phyloP scores from a whole-genome alignment of 306 rosid species.

The Erythrophleum fordii region DNA sequence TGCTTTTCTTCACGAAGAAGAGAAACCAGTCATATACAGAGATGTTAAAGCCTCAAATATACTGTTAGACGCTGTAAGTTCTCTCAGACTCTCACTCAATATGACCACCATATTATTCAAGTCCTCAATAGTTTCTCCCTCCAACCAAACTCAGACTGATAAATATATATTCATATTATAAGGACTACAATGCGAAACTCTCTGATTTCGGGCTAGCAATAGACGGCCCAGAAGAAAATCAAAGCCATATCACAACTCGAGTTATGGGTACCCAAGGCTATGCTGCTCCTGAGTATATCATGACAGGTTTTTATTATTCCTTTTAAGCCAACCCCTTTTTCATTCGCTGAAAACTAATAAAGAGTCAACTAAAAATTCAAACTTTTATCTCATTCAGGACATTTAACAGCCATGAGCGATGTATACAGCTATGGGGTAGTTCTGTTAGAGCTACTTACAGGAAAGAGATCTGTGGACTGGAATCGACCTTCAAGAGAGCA shows the following conservation, averaged over 20 bases:
- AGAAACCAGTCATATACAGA: conserved; percentile 64
- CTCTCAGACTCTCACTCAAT: background rate
- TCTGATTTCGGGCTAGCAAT: conserved; percentile 76
- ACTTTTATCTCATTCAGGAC: conserved; percentile 39
- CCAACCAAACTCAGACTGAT: background rate
- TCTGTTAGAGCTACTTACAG: conserved; percentile 65
- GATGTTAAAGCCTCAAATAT: conserved; percentile 77
- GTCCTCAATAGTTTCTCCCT: background rate
- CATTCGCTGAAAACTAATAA: background rate
- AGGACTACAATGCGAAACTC: conserved; percentile 66
- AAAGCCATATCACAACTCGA: conserved; percentile 52
- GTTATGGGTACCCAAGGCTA: conserved; percentile 76
- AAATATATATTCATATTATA: background rate
- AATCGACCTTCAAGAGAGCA: conserved; percentile 54
- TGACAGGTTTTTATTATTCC: conserved; percentile 51
- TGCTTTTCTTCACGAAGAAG: conserved; percentile 64
- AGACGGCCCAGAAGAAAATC: conserved; percentile 59
- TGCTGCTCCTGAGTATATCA: conserved; percentile 73
- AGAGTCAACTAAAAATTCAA: background rate
- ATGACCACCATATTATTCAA: background rate
- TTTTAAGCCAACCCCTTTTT: background rate
- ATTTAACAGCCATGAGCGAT: conserved; percentile 62
- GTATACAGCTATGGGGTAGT: conserved; percentile 70
- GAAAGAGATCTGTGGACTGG: conserved; percentile 56
- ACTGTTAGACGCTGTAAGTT: conserved; percentile 55